Conservation (phyloP, 176 grass and related monocot genomes). For the Ensete ventricosum region DNA sequence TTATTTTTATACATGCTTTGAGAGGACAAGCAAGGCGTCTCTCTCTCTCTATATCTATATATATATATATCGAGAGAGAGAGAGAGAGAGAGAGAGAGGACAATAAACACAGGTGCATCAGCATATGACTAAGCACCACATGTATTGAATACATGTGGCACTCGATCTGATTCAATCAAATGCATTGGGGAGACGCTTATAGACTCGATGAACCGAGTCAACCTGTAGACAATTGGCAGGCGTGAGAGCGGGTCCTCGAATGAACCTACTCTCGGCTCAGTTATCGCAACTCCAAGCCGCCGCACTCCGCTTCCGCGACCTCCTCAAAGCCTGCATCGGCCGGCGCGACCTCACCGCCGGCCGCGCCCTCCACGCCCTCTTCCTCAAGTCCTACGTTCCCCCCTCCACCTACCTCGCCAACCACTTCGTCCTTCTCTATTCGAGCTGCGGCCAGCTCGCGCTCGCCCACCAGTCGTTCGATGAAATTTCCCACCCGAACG, state of each 20-base stretch:
- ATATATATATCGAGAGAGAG: no score
- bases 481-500: conserved; percentile 18
- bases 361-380: conserved; percentile 32
- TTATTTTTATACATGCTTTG: no score
- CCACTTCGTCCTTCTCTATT: conserved; percentile 21
- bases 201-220: background rate
- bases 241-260: background rate
- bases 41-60: no score
- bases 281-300: background rate
- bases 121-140: no score
- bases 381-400: conserved; percentile 25
- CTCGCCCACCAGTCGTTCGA: conserved; percentile 29
- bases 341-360: conserved; percentile 24
- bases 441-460: conserved; percentile 14
- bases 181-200: no score
- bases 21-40: no score
- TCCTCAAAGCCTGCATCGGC: conserved; percentile 15
- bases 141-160: no score
- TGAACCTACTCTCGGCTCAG: background rate
- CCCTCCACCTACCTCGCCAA: conserved; percentile 23
- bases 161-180: no score
- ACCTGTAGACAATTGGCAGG: background rate
- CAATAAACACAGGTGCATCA: no score
- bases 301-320: conserved; percentile 22
- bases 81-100: no score